Conservation (phyloP, 306 rosid species). For the Lathyrus tuberosus region DNA sequence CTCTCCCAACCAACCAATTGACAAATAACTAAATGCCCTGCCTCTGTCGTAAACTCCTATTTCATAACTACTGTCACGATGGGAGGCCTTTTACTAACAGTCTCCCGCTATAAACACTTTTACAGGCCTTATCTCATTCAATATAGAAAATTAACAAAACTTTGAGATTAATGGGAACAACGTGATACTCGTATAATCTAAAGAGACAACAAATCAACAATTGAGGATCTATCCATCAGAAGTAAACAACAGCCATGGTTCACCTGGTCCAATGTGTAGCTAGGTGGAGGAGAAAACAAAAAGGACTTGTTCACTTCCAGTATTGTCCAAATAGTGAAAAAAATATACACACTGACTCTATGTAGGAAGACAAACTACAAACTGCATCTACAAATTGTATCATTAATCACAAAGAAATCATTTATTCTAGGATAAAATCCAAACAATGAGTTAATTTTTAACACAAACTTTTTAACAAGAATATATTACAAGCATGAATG, state of each 20-base stretch:
- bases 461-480: background rate
- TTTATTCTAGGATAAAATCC: background rate
- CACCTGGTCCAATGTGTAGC: constrained; percentile 10
- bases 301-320: constrained; percentile 4
- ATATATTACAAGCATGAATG: background rate
- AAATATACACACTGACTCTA: background rate
- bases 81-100: background rate
- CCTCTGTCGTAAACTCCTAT: background rate
- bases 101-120: background rate
- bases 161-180: background rate
- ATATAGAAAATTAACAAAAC: background rate
- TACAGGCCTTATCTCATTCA: background rate
- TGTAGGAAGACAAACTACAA: constrained; percentile 15
- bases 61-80: too few species aligned
- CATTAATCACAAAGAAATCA: background rate
- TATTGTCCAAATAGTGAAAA: constrained; percentile 28
- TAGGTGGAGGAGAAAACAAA: constrained; percentile 18
- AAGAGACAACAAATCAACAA: constrained; percentile 33
- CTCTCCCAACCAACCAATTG: background rate
- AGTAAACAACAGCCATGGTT: constrained; percentile 22
- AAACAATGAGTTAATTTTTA: background rate
- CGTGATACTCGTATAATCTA: constrained; percentile 3
- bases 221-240: constrained; percentile 13
- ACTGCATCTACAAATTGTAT: constrained; percentile 14
- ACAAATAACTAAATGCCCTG: background rate